Percentiles rank a stretch among this genome's conserved stretches.
Evolutionary conservation across 257 asterid genomes (phyloP).

Genomic region (Scutellaria galericulata): DNA sequence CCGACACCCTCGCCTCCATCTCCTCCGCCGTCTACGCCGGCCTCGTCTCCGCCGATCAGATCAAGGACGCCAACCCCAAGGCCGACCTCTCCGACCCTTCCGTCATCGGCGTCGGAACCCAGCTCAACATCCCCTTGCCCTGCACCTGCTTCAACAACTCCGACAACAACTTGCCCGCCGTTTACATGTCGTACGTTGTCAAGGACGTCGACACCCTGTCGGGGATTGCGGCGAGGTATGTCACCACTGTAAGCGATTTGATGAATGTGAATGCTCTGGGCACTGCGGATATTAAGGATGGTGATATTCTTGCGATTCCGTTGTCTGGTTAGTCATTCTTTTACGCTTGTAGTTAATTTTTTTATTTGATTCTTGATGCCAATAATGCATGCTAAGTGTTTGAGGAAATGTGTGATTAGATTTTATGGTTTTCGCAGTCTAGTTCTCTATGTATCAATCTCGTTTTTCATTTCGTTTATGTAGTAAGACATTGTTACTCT

Average conservation of each 20-base stretch:
- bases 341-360: neutral
- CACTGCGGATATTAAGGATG: conserved; percentile 63
- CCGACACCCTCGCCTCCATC: conserved; percentile 72
- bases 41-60: conserved; percentile 88
- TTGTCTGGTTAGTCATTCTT: conserved; percentile 60
- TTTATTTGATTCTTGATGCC: neutral
- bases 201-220: conserved; percentile 65
- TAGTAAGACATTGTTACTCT: neutral
- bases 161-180: conserved; percentile 83
- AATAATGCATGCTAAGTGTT: neutral
- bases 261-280: conserved; percentile 84
- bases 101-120: conserved; percentile 66
- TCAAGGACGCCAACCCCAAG: conserved; percentile 71
- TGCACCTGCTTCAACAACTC: conserved; percentile 89
- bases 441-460: neutral
- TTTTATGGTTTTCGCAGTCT: neutral
- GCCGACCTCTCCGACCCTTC: conserved; percentile 71
- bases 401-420: neutral
- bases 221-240: conserved; percentile 71
- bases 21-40: conserved; percentile 68
- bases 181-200: conserved; percentile 85
- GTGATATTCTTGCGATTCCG: conserved; percentile 90
- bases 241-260: conserved; percentile 81
- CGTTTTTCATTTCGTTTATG: neutral
- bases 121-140: conserved; percentile 77